phyloP scores from a whole-genome alignment of 176 grass and related monocot species.

The Puccinellia tenuiflora region DNA sequence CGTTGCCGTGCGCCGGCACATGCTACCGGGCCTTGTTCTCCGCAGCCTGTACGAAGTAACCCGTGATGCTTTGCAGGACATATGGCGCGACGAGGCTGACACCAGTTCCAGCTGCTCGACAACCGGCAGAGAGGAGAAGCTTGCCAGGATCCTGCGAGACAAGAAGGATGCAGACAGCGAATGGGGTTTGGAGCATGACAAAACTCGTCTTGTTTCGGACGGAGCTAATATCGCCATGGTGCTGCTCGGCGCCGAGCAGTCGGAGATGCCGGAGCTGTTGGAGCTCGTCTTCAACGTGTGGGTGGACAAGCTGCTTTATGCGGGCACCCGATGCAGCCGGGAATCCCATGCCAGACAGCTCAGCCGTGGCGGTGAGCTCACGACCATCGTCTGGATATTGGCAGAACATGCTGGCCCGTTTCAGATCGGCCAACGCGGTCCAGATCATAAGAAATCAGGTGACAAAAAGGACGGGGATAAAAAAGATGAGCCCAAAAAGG shows the following conservation, averaged over 20 bases:
- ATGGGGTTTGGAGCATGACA: background rate
- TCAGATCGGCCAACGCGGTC: background rate
- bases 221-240: background rate
- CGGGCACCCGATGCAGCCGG: background rate
- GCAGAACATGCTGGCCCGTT: background rate
- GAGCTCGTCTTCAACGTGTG: background rate
- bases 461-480: too few relatives aligned
- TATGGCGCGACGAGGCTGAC: background rate
- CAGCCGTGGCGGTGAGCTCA: slow-evolving; percentile 23
- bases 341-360: slow-evolving; percentile 19
- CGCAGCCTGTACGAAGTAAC: background rate
- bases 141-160: background rate
- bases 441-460: background rate
- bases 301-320: background rate
- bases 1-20: background rate
- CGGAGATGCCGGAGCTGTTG: background rate
- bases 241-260: background rate
- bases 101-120: fast-evolving
- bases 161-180: background rate
- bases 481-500: background rate
- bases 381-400: background rate
- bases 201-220: background rate
- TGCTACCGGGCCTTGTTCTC: background rate
- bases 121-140: background rate
- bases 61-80: background rate